phyloP scores from a whole-genome alignment of 192 early-diverging fungal genomes.

The Coemansia aciculifera region DNA sequence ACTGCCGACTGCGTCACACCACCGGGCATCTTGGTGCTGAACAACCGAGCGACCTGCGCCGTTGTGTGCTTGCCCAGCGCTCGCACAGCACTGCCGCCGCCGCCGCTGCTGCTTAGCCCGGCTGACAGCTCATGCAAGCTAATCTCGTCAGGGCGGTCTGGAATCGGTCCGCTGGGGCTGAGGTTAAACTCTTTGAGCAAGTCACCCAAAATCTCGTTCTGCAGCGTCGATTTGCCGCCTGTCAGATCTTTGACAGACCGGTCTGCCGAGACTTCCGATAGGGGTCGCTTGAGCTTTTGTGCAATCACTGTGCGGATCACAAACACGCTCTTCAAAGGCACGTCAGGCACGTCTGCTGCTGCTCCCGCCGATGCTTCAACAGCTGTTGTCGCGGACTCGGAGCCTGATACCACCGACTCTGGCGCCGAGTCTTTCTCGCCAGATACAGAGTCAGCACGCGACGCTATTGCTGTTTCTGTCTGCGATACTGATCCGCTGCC shows the following conservation, averaged over 20 bases:
- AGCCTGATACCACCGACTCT: neutral
- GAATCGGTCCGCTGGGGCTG: slow-evolving; percentile 64
- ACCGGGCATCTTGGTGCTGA: slow-evolving; percentile 91
- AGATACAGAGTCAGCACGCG: neutral
- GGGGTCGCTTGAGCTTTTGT: slow-evolving; percentile 84
- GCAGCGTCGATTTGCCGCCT: slow-evolving; percentile 93
- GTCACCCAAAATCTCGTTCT: slow-evolving; percentile 97
- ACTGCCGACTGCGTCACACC: slow-evolving; percentile 76
- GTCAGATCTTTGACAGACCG: slow-evolving; percentile 77
- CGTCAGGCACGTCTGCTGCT: slow-evolving; percentile 58
- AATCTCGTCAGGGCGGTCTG: slow-evolving; percentile 90
- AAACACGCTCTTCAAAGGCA: slow-evolving; percentile 73
- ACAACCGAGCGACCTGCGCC: slow-evolving; percentile 77
- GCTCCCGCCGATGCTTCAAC: slow-evolving; percentile 44
- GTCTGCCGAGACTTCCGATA: slow-evolving; percentile 66
- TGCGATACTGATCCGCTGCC: neutral
- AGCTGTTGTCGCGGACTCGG: neutral
- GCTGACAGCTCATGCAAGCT: slow-evolving; percentile 81
- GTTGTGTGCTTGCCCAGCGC: slow-evolving; percentile 83
- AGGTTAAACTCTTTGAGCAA: slow-evolving; percentile 87
- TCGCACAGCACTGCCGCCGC: neutral
- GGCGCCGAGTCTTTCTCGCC: neutral
- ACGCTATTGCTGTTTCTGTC: neutral
- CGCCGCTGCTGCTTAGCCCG: slow-evolving; percentile 53
- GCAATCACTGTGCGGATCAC: slow-evolving; percentile 84